Percentiles rank a stretch among this genome's conserved stretches.
These are phyloP conservation scores for Vaccinium darrowii DNA, from an alignment of 148 eudicot species.

Conservation along the genomic window DNA sequence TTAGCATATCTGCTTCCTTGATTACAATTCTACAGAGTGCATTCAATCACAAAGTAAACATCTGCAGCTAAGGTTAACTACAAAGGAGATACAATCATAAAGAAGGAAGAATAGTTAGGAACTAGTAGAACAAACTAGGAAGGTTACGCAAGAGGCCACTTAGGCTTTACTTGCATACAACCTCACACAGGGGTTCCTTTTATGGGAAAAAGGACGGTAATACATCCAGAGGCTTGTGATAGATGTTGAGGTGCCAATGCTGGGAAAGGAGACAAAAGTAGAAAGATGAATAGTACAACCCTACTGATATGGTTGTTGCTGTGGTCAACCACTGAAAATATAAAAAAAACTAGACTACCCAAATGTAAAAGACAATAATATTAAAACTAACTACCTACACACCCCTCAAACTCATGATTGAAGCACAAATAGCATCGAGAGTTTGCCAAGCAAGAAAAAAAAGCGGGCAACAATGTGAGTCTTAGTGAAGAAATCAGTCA, in stretches of 20 bases:
- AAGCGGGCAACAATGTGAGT: not conserved
- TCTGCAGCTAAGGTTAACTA: not conserved
- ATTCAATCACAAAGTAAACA: not conserved
- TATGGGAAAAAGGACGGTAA: not conserved
- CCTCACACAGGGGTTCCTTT: not conserved
- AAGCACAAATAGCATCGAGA: not conserved
- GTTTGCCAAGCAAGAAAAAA: not conserved
- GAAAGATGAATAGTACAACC: not conserved
- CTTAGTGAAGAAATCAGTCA: not conserved
- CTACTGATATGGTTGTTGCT: not conserved
- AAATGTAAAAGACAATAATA: not conserved
- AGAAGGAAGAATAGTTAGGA: not conserved
- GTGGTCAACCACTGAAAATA: not conserved
- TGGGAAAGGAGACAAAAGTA: not conserved
- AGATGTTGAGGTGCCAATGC: not conserved
- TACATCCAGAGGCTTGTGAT: not conserved
- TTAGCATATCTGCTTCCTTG: not conserved
- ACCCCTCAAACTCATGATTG: not conserved
- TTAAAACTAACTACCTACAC: not conserved
- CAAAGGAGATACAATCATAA: not conserved
- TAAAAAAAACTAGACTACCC: not conserved
- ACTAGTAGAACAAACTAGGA: not conserved
- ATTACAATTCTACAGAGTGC: not conserved
- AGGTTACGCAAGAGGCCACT: not conserved
- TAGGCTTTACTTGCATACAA: not conserved